These are phyloP conservation scores for Colletotrichum truncatum DNA, from an alignment of 2,329 filamentous ascomycete genomes.

Conservation along the genomic window DNA sequence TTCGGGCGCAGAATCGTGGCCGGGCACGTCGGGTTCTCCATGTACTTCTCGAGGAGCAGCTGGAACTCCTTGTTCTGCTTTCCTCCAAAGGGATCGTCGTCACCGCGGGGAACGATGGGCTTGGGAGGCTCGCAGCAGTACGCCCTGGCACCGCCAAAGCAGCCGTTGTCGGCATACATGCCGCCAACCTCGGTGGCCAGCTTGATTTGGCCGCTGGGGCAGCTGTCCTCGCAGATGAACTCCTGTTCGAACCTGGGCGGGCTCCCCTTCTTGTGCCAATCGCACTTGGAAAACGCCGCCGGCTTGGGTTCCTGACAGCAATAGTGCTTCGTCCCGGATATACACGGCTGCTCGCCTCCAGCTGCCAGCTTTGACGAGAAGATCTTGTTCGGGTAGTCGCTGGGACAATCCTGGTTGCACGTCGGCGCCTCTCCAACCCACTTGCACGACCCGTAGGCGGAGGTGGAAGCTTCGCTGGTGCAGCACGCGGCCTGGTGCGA, in stretches of 20 bases:
- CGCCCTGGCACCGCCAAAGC: not conserved
- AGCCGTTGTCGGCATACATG: not conserved
- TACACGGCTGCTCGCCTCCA: not conserved
- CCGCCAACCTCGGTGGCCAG: not conserved
- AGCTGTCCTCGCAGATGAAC: not conserved
- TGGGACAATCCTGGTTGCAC: not conserved
- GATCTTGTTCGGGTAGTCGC: not conserved
- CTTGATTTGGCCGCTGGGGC: not conserved
- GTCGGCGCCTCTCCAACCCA: not conserved
- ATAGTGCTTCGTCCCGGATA: not conserved
- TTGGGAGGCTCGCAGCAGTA: not conserved
- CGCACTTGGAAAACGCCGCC: not conserved
- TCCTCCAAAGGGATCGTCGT: conserved; percentile 7
- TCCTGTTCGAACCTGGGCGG: not conserved
- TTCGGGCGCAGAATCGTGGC: conserved; percentile 8
- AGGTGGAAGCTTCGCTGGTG: not conserved
- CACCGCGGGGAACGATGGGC: not conserved
- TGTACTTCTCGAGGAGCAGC: conserved; percentile 7
- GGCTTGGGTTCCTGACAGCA: not conserved
- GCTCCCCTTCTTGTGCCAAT: not conserved
- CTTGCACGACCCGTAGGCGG: not conserved
- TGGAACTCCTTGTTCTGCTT: conserved; percentile 16
- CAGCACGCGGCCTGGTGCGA: not conserved
- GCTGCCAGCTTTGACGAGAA: not conserved
- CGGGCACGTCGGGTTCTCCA: conserved; percentile 21